These are phyloP conservation scores for Crotalaria pallida DNA, from an alignment of 306 rosid genomes.

Conservation along the genomic window DNA sequence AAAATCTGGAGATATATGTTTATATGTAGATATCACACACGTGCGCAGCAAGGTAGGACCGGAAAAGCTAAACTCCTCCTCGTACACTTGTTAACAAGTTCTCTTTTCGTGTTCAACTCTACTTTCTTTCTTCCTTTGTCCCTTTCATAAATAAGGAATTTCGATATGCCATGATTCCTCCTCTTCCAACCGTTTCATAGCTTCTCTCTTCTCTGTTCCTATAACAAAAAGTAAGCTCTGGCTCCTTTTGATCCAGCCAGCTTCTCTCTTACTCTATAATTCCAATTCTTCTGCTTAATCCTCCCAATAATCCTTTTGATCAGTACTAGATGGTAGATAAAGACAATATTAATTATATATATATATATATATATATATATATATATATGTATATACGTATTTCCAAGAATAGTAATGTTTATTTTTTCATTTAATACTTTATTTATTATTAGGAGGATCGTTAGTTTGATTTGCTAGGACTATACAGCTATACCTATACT, in stretches of 20 bases:
- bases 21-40: background rate
- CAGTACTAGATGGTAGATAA: too few relatives aligned
- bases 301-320: too few relatives aligned
- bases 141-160: background rate
- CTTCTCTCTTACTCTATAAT: background rate
- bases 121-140: background rate
- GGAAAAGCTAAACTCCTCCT: slow-evolving; percentile 15
- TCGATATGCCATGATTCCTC: slow-evolving; percentile 6
- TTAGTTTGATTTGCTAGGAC: too few relatives aligned
- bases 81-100: slow-evolving; percentile 5
- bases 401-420: too few relatives aligned
- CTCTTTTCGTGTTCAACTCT: slow-evolving; percentile 21
- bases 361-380: too few relatives aligned
- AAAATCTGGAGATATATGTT: too few relatives aligned
- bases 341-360: too few relatives aligned
- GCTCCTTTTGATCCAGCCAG: background rate
- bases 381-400: too few relatives aligned
- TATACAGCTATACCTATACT: too few relatives aligned
- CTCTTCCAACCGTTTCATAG: slow-evolving; percentile 22
- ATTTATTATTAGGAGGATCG: too few relatives aligned
- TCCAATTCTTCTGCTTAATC: too few relatives aligned
- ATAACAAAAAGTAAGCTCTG: slow-evolving; percentile 28
- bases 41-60: slow-evolving; percentile 25
- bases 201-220: slow-evolving; percentile 7
- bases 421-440: too few relatives aligned